phyloP scores from a whole-genome alignment of 2,329 filamentous ascomycete genomes.

The Aspergillus novofumigatus region DNA sequence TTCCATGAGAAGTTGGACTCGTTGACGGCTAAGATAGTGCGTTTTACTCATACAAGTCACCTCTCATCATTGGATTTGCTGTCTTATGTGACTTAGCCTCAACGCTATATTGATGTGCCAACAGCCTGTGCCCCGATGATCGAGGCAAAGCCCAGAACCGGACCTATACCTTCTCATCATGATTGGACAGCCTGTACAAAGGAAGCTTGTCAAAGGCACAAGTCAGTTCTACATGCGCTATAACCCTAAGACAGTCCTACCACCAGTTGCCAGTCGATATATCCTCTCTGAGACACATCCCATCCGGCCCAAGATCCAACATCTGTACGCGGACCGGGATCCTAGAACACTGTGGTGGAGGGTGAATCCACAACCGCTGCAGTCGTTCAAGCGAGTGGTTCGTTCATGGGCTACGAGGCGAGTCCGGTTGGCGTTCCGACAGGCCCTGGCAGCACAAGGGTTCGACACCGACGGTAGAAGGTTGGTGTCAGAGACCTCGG shows the following conservation, averaged over 20 bases:
- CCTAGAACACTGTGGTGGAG: constrained; percentile 47
- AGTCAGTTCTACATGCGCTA: constrained; percentile 24
- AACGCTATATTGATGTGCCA: neutral
- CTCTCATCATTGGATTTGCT: neutral
- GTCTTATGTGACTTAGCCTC: neutral
- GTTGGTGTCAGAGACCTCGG: constrained; percentile 6
- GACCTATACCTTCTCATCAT: neutral
- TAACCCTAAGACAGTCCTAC: constrained; percentile 16
- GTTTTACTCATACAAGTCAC: neutral
- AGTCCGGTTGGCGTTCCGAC: constrained; percentile 42
- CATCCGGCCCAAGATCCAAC: constrained; percentile 34
- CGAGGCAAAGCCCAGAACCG: neutral
- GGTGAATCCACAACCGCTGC: constrained; percentile 30
- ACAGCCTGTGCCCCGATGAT: neutral
- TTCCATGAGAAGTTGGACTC: neutral
- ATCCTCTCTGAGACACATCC: constrained; percentile 25
- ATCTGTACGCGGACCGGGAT: constrained; percentile 36
- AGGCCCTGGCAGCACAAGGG: constrained; percentile 44
- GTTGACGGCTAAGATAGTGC: neutral
- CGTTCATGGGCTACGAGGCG: constrained; percentile 44
- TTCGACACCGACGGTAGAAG: constrained; percentile 36
- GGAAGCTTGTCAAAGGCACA: constrained; percentile 16
- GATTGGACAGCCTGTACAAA: neutral
- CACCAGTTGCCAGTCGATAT: constrained; percentile 30
- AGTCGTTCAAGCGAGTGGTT: constrained; percentile 41